Base-by-base conservation (phyloP, 2,329 filamentous ascomycete genomes). In the Chrysosphaeria jannelii region DNA sequence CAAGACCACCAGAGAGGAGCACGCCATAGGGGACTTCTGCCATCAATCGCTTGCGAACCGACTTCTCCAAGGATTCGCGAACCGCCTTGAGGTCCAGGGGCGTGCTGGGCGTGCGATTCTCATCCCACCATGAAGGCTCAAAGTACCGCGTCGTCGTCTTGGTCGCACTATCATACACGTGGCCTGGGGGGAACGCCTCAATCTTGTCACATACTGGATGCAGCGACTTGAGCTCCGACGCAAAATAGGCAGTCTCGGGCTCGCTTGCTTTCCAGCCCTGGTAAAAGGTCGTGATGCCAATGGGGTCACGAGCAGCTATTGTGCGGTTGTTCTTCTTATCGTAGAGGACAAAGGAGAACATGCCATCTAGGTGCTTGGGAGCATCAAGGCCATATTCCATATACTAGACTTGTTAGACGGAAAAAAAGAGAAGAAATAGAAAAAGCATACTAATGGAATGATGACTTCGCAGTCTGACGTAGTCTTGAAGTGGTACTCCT, bases 261-360 rank as follows among this genome's bases (percentile, higher is more conserved):
- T 79, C 70, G 42, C 66, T 50, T 36, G 72, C 88, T 21, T 70
- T 72, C 53, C 75, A 75, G 37, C 85, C 85, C 46, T 91, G 74
- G 53, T 97, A 97, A 45, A 97, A 78, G 31, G 76, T 91, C 34
- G 79, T 93, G 45, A 97, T 68, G 36, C 85, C 85, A 38, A 97
- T 91, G 17, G 85, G 85, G 45, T 97, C 85, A 42, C 85, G 68
- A 26, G 85, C 85, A 28, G 85, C 85, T 39, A 97, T 65, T 31
- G 78, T 72, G 34, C 85, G 70, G 53, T 97, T 72, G 45, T 78
- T 65, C 35, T 63, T 68, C 60, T 89, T 90, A 53, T 97, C 85
- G 49, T 90, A 90, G 25, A 97, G 61, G 27, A 97, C 79, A 51
- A 88, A 97, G 10, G 81, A 91, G 60, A 97, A 97, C 85, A 97